Base-by-base conservation (phyloP, 179 eudicot species). In the Corrigiola litoralis region DNA sequence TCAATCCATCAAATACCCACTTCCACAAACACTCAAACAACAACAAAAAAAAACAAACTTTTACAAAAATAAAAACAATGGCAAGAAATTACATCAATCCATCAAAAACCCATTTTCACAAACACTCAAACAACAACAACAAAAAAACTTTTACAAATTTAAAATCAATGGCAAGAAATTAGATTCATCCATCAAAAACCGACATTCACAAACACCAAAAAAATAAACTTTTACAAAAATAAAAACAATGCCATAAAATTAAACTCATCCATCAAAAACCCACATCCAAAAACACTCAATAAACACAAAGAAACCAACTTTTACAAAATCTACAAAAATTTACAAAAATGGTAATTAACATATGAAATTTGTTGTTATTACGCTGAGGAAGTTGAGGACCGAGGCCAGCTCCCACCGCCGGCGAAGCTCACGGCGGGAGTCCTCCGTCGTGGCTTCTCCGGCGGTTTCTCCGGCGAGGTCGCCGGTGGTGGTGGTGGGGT, bases 381-480 rank as follows among this genome's bases (percentile, higher is more conserved):
- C 95, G 64, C 50, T 67, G 28, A 85, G 37, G 56, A 88, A 88
- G 63, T 86, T 79, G 55, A 88, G 86, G 27, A 88, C 87, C n/a
- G 95, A 86, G 1, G 95, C 95, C n/a, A 88, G 68, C 78, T 88
- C 95, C 89, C 95, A 86, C 13, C 87, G 82, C 36, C 64, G 77
- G 6, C 95, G 95, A 40, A 88, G 95, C 66, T 63, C 56, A 2
- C 21, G 68, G 61, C 79, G 77, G 28, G 67, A 61, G n/a, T 56
- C n/a, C 49, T 79, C 87, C 9, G n/a, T n/a, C n/a, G 69, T 4
- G 6, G 7, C 27, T 47, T 31, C 27, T 60, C 51, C 50, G 70
- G 69, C 9, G 6, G 7, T 37, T 47, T 31, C 27, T 60, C 51
- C 50, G 70, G 27, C 51, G 14, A 27, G 44, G 12, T 54, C 61